Conservation (phyloP, 805 yeast genomes). For the Metschnikowia continentalis region DNA sequence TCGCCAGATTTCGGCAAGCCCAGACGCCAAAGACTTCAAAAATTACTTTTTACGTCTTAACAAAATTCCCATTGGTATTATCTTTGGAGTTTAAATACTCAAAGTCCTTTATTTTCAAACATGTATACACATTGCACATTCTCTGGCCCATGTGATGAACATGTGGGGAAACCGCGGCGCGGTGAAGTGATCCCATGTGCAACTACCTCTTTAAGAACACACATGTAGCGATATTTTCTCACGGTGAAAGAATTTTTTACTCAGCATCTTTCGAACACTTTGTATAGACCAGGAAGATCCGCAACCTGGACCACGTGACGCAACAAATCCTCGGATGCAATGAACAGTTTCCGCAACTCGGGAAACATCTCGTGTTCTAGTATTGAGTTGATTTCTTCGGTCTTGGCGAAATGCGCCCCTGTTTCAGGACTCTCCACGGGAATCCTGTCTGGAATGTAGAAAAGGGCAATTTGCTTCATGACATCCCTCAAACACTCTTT, state of each 20-base stretch:
- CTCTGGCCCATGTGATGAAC: neutral
- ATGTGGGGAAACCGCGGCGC: conserved; percentile 3
- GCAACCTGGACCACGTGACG: conserved; percentile 78
- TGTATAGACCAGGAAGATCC: conserved; percentile 83
- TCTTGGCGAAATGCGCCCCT: conserved; percentile 14
- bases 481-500: conserved; percentile 63
- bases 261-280: conserved; percentile 87
- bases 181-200: neutral
- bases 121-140: neutral
- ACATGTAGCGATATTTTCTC: neutral
- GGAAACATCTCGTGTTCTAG: conserved; percentile 68
- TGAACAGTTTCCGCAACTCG: conserved; percentile 51
- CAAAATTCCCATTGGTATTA: neutral
- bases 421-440: conserved; percentile 8
- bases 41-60: neutral
- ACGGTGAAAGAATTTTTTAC: neutral
- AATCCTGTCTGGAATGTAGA: conserved; percentile 63
- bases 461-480: conserved; percentile 61
- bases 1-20: neutral
- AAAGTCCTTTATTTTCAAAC: neutral
- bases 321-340: conserved; percentile 55
- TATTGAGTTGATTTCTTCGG: conserved; percentile 22
- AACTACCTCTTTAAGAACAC: neutral
- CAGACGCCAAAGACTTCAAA: neutral
- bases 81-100: neutral